Evolutionary conservation across 495 filamentous ascomycete species (phyloP).

Genomic region (Platismatia glauca): DNA sequence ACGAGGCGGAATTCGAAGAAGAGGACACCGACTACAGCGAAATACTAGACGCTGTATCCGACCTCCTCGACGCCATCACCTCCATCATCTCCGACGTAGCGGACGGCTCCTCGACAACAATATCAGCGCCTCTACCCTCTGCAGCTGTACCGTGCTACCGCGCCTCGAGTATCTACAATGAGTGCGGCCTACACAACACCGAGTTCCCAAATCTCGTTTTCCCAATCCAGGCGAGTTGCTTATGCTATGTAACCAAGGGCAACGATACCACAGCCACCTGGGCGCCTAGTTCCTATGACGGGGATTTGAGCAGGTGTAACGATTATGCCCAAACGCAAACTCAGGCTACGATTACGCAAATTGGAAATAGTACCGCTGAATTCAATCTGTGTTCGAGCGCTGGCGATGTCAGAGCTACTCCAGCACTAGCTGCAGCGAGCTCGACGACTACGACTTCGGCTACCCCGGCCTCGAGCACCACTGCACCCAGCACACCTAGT

Average conservation of each 20-base stretch:
- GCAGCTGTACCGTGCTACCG: background rate
- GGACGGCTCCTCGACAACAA: background rate
- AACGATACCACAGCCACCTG: background rate
- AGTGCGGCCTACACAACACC: background rate
- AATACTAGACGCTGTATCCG: background rate
- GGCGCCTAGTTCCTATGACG: background rate
- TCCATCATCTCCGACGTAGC: background rate
- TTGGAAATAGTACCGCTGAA: background rate
- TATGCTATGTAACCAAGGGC: background rate
- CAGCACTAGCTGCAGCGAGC: background rate
- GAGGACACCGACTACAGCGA: background rate
- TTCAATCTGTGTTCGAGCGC: slow-evolving; percentile 1
- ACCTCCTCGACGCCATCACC: background rate
- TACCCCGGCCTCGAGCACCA: background rate
- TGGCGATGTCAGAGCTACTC: background rate
- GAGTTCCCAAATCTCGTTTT: background rate
- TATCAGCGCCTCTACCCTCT: background rate
- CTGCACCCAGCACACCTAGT: background rate
- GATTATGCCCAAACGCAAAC: background rate
- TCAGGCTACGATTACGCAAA: background rate
- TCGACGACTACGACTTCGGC: background rate
- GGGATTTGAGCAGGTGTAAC: background rate
- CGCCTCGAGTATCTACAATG: background rate
- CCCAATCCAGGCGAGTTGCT: background rate
- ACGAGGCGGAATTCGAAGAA: background rate